Base-by-base conservation (phyloP, 139 green algal genomes). In the Chlorella sp. region DNA sequence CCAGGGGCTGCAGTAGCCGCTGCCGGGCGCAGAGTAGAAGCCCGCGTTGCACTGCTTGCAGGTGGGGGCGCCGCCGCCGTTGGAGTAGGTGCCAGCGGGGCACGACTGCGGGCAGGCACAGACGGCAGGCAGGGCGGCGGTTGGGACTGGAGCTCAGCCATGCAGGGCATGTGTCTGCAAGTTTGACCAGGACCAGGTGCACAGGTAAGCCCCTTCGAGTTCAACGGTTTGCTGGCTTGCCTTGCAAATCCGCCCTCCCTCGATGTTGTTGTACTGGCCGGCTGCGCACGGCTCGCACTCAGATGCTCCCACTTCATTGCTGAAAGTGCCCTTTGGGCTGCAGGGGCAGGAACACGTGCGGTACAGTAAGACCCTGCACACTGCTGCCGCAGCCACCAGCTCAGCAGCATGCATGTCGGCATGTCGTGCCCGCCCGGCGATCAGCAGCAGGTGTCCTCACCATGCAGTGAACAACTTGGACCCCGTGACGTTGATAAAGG, bases 1-100 rank as follows among this genome's bases (percentile, higher is more conserved):
- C 36, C 51, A 48, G n/a, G 75, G 8, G 75, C 14, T 68, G 76
- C 76, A 82, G 26, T 48, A 14, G 30, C 76, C 43, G 76, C 76
- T 82, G 76, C 76, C 76, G 4, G 76, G 36, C 24, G 58, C 0
- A 22, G 58, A 40, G 60, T 58, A 83, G 77, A 74, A 83, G 40
- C 77, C 77, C 17, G 77, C n/a, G 40, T 2, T 36, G 77, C 77
- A 83, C 14, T n/a, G 11, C 2, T 13, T 32, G 77, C 77, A 83
- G 65, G 60, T 44, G 40, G 77, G n/a, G 60, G 77, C 58, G 30
- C 40, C 40, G 40, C 51, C 77, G 1, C 30, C 19, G n/a, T n/a
- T n/a, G 7, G 77, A 83, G 60, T 41, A 83, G 36, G 77, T 83
- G 40, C 77, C 77, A n/a, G 77, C 58, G 32, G 77, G 77, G 77